These are phyloP conservation scores for Xerocomus minutiporus DNA, from an alignment of 1,284 basidiomycete genomes.

Conservation along the genomic window DNA sequence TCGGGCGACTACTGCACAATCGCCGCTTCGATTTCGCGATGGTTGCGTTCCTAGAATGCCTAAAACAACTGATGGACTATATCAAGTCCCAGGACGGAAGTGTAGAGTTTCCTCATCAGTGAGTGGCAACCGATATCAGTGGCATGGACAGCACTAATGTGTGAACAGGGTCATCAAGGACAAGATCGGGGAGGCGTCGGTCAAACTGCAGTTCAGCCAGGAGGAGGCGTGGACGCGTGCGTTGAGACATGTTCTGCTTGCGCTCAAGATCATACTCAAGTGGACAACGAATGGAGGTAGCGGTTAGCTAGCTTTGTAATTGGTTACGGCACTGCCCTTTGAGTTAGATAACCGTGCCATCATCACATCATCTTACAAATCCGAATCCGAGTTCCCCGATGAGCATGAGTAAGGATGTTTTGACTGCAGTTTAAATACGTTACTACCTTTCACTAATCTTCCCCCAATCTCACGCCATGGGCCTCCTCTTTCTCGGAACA, in stretches of 20 bases:
- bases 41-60: constrained; percentile 92
- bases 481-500: constrained; percentile 91
- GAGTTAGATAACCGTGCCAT: not conserved
- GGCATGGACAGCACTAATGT: constrained; percentile 10
- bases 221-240: constrained; percentile 97
- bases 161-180: constrained; percentile 79
- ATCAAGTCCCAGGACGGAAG: constrained; percentile 68
- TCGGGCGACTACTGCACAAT: constrained; percentile 87
- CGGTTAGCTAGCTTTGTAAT: constrained; percentile 32
- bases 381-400: not conserved
- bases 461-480: constrained; percentile 54
- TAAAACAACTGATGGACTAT: constrained; percentile 86
- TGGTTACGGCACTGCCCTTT: no score
- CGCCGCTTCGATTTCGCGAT: constrained; percentile 94
- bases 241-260: constrained; percentile 84
- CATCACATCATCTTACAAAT: constrained; percentile 19
- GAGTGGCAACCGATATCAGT: constrained; percentile 32
- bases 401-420: not conserved
- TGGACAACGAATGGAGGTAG: constrained; percentile 77
- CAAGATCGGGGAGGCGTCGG: constrained; percentile 91
- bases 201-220: constrained; percentile 90
- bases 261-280: constrained; percentile 80
- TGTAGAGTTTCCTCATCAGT: constrained; percentile 84
- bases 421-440: not conserved
- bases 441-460: no score